These are phyloP conservation scores for Vinca minor DNA, from an alignment of 257 asterid species.

Conservation along the genomic window DNA sequence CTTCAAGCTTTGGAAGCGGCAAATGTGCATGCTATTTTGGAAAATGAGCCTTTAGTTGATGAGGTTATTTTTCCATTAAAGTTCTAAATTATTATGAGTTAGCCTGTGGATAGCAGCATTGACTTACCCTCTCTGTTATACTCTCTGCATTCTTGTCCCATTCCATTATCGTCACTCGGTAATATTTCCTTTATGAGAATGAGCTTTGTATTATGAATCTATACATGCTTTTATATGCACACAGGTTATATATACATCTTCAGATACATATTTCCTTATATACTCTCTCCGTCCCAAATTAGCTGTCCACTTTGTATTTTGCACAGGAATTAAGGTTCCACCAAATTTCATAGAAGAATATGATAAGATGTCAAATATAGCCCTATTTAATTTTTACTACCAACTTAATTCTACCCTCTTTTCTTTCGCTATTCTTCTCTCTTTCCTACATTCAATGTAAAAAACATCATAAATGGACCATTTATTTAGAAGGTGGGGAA, in stretches of 20 bases:
- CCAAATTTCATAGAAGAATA: too few relatives aligned
- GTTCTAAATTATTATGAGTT: slow-evolving; percentile 5
- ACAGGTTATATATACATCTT: background rate
- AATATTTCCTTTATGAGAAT: slow-evolving; percentile 9
- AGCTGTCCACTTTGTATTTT: too few relatives aligned
- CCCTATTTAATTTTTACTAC: too few relatives aligned
- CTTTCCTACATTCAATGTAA: too few relatives aligned
- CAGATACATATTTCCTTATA: background rate
- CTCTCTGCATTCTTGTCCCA: slow-evolving; percentile 20
- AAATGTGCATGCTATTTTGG: slow-evolving; percentile 95
- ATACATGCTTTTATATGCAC: too few relatives aligned
- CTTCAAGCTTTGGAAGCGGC: slow-evolving; percentile 99
- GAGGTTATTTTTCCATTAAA: slow-evolving; percentile 41
- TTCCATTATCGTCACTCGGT: slow-evolving; percentile 7
- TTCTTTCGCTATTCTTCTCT: too few relatives aligned
- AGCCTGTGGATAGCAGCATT: background rate
- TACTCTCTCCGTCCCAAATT: too few relatives aligned
- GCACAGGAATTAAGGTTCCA: too few relatives aligned
- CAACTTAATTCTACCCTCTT: too few relatives aligned
- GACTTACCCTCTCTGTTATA: background rate
- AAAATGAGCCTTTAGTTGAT: slow-evolving; percentile 71
- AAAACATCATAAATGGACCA: too few relatives aligned
- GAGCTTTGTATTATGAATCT: slow-evolving; percentile 2
- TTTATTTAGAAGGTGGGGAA: too few relatives aligned
- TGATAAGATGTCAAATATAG: too few relatives aligned